Evolutionary conservation across 1,139 yeast species (phyloP).

Genomic region (Scheffersomyces parashehatae): DNA sequence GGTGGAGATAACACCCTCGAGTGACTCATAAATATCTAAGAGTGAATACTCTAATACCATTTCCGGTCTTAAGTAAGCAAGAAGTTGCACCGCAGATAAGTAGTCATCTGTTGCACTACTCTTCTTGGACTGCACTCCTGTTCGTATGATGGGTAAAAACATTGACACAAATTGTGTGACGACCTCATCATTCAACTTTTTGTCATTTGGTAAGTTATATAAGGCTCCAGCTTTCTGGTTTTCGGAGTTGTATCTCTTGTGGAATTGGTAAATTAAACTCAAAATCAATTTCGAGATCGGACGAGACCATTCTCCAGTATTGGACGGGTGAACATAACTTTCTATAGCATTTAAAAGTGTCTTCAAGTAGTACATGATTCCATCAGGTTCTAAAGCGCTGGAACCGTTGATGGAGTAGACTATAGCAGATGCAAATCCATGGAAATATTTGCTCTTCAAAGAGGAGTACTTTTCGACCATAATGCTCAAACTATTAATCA

Average conservation of each 20-base stretch:
- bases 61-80: conserved; percentile 66
- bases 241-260: conserved; percentile 57
- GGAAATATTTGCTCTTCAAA: conserved; percentile 45
- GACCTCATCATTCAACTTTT: conserved; percentile 46
- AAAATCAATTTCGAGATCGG: conserved; percentile 66
- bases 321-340: conserved; percentile 91
- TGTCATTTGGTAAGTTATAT: conserved; percentile 43
- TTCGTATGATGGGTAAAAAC: conserved; percentile 58
- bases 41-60: conserved; percentile 64
- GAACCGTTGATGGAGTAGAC: conserved; percentile 65
- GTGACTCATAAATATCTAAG: conserved; percentile 79
- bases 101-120: conserved; percentile 59
- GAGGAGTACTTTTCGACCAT: conserved; percentile 41
- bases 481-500: conserved; percentile 55
- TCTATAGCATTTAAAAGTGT: conserved; percentile 69
- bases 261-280: conserved; percentile 57
- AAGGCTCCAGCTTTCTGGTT: conserved; percentile 39
- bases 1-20: conserved; percentile 77
- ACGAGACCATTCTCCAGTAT: conserved; percentile 80
- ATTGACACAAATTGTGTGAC: conserved; percentile 53
- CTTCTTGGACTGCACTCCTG: conserved; percentile 81
- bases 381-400: conserved; percentile 36
- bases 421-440: conserved; percentile 63
- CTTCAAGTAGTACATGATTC: conserved; percentile 54
- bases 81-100: conserved; percentile 58